Conservation (phyloP, 148 eudicot genomes). For the Amaranthus palmeri region DNA sequence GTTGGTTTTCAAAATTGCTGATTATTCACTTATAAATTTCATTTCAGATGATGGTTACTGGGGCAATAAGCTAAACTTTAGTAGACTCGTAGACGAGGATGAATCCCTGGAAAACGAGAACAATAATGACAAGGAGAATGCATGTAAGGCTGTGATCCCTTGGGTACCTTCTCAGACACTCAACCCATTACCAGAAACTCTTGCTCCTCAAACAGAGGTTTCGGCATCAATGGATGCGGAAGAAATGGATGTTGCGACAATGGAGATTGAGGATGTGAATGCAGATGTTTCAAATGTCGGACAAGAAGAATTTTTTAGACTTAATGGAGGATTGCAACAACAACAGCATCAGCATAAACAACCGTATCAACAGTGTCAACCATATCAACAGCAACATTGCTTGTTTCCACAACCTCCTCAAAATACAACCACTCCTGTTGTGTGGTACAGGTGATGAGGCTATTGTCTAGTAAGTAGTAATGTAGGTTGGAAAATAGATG, state of each 20-base stretch:
- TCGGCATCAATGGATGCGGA: conserved; percentile 65
- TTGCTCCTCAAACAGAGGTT: conserved; percentile 12
- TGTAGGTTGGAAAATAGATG: conserved; percentile 11
- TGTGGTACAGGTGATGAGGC: conserved; percentile 46
- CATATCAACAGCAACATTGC: conserved; percentile 42
- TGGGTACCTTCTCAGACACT: conserved; percentile 39
- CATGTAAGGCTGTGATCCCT: conserved; percentile 70
- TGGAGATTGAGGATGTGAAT: conserved; percentile 60
- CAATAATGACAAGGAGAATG: neutral
- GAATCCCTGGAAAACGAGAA: conserved; percentile 6
- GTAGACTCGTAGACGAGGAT: conserved; percentile 18
- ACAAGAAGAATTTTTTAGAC: neutral
- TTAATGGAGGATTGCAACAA: conserved; percentile 31
- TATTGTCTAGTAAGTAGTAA: neutral
- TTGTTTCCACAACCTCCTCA: conserved; percentile 60
- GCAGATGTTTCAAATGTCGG: conserved; percentile 10
- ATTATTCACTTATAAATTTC: conserved; percentile 11
- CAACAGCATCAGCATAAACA: no score
- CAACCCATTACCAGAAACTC: no score
- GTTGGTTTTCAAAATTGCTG: no score
- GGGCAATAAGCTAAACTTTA: conserved; percentile 23
- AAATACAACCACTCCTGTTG: conserved; percentile 45
- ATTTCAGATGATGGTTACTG: conserved; percentile 44
- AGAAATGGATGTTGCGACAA: conserved; percentile 41
- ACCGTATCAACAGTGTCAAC: no score